A percentile compares a stretch with the other conserved stretches of the same genome.
Conservation (phyloP, 225 moss, liverwort and hornwort genomes). For the Physcomitrium patens region DNA sequence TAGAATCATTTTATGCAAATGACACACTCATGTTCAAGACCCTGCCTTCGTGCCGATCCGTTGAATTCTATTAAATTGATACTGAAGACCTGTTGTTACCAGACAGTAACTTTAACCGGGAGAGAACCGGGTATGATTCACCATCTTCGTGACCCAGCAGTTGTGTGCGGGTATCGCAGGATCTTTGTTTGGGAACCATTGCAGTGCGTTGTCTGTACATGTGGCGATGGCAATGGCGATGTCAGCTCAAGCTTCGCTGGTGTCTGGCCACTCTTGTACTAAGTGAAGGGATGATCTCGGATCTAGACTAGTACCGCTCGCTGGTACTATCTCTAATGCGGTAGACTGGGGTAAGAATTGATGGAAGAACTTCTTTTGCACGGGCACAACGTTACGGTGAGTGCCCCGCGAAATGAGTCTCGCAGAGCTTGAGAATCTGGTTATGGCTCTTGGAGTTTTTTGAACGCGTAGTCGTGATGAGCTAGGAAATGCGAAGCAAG, state of each 20-base stretch:
- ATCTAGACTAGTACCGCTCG: background rate
- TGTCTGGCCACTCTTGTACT: background rate
- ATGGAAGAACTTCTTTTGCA: slow-evolving; percentile 28
- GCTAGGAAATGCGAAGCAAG: background rate
- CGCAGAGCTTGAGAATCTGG: slow-evolving; percentile 38
- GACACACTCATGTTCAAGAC: too few relatives aligned
- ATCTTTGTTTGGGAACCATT: too few relatives aligned
- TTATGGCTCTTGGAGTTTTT: slow-evolving; percentile 19
- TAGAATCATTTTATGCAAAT: too few relatives aligned
- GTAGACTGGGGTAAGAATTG: slow-evolving; percentile 3
- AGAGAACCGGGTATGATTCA: too few relatives aligned
- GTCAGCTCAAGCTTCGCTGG: background rate
- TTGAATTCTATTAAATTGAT: too few relatives aligned
- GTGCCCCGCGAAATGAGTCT: slow-evolving; percentile 37
- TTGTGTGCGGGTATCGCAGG: too few relatives aligned
- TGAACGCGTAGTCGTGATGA: background rate
- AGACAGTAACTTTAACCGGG: too few relatives aligned
- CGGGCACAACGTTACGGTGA: background rate
- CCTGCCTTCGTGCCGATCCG: too few relatives aligned
- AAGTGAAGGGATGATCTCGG: background rate
- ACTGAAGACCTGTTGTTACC: too few relatives aligned
- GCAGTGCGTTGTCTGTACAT: background rate
- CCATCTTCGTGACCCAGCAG: too few relatives aligned
- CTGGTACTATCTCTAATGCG: background rate
- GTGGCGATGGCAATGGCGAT: slow-evolving; percentile 46